phyloP scores from a whole-genome alignment of 352 stramenopile genomes.

The Phytophthora melonis region DNA sequence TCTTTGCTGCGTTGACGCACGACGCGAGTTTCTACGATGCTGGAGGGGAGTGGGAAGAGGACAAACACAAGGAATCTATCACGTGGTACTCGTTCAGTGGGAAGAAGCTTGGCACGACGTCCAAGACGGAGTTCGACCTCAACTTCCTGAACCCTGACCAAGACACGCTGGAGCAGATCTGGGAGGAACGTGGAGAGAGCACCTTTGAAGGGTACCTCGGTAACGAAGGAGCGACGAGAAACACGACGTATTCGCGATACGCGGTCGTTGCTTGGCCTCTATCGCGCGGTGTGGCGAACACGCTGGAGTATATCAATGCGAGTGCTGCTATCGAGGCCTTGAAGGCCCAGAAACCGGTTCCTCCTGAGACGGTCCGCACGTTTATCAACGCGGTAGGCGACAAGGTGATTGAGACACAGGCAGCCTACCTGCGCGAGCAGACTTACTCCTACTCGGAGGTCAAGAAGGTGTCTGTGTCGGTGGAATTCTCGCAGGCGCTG shows the following conservation, averaged over 20 bases:
- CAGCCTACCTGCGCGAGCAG: background rate
- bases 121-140: background rate
- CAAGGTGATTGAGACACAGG: background rate
- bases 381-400: conserved; percentile 12
- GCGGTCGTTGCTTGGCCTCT: conserved; percentile 20
- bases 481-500: background rate
- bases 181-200: conserved; percentile 1
- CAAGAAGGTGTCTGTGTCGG: background rate
- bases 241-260: conserved; percentile 23
- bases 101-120: background rate
- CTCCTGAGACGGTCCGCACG: background rate
- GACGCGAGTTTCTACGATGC: conserved; percentile 22
- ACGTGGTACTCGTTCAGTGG: conserved; percentile 18
- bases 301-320: conserved; percentile 13
- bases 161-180: conserved; percentile 4
- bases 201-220: conserved; percentile 27
- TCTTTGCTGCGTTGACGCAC: conserved; percentile 19
- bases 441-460: background rate
- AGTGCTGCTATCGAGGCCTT: conserved; percentile 8
- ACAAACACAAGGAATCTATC: conserved; percentile 15
- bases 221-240: conserved; percentile 26
- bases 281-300: background rate
- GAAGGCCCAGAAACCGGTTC: conserved; percentile 1
- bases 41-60: conserved; percentile 21
- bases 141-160: conserved; percentile 28